Base-by-base conservation (phyloP, 768 basidiomycete genomes). In the Omphalotus guepiniiformis region DNA sequence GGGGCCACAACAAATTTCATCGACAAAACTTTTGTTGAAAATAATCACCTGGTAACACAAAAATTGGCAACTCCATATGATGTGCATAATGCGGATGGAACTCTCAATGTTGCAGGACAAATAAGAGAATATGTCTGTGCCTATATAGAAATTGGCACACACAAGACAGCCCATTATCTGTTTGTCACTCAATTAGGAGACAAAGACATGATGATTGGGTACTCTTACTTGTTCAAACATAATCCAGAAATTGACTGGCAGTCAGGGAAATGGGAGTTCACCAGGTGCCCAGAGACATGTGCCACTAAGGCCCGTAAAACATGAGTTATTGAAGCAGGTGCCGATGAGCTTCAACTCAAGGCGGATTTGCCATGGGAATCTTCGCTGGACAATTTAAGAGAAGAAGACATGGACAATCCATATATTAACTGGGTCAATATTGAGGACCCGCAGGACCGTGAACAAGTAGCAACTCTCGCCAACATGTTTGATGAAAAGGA, bases 201-300 rank as follows among this genome's bases (percentile, higher is more conserved):
- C 8, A 32, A 45, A 22, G 43, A 45, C 15, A 19, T 35, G 7
- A 45, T 45, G n/a, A 16, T 45, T 2, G 43, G 43, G 22, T 30
- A 32, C 11, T 35, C 27, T 4, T 43, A 43, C 23, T 22, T 43
- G 28, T 43, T 28, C 27, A 28, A 43, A 28, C 42, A 43, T 4
- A 45, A 45, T 16, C 43, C 43, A 35, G 29, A 36, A 34, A 35
- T 45, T 12, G 35, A 45, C 43, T 45, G 43, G 43, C 7, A 7
- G 12, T 19, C 18, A 35, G 43, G 43, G 21, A 28, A 43, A 43
- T 43, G 42, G 42, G 29, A 12, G 42, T 43, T 43, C 27, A 29
- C 42, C 42, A 43, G 42, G 42, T 43, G 42, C 25, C 42, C 42
- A 43, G 42, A 43, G 6, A 30, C 42, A 43, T 43, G 42, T 43